phyloP scores from a whole-genome alignment of 164 flowering plant genomes.

The Echeveria elegans region DNA sequence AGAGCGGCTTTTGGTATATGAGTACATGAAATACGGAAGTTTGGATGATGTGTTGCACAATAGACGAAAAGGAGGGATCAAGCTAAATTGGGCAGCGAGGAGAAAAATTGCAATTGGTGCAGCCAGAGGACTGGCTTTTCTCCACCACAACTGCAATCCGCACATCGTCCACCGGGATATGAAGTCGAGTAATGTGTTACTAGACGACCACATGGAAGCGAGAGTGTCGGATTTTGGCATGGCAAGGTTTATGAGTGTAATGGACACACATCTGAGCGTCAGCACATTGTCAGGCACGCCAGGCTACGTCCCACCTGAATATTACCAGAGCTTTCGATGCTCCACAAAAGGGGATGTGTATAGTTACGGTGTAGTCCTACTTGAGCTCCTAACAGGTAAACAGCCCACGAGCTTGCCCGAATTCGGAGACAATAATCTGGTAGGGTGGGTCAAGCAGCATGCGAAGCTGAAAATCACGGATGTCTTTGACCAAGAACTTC shows the following conservation, averaged over 20 bases:
- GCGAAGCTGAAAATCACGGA: constrained; percentile 62
- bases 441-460: constrained; percentile 94
- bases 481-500: constrained; percentile 69
- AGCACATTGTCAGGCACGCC: constrained; percentile 97
- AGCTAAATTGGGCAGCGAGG: constrained; percentile 73
- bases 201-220: constrained; percentile 82
- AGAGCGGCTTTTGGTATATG: constrained; percentile 85
- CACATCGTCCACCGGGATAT: constrained; percentile 94
- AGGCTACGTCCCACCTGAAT: constrained; percentile 96
- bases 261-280: constrained; percentile 96
- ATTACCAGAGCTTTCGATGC: constrained; percentile 90
- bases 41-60: constrained; percentile 89
- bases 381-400: constrained; percentile 87
- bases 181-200: constrained; percentile 93
- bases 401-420: constrained; percentile 85
- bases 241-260: constrained; percentile 89
- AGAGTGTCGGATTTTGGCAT: constrained; percentile 97
- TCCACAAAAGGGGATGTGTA: constrained; percentile 94
- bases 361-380: constrained; percentile 91
- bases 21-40: constrained; percentile 91
- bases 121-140: constrained; percentile 84
- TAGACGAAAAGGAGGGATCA: constrained; percentile 49
- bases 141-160: constrained; percentile 88
- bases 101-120: constrained; percentile 83
- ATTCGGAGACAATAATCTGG: constrained; percentile 92